Evolutionary conservation across 202 grass and related monocot species (phyloP), one percentile per base, ranked within the genome.

Genomic region (Carex arenaria): DNA sequence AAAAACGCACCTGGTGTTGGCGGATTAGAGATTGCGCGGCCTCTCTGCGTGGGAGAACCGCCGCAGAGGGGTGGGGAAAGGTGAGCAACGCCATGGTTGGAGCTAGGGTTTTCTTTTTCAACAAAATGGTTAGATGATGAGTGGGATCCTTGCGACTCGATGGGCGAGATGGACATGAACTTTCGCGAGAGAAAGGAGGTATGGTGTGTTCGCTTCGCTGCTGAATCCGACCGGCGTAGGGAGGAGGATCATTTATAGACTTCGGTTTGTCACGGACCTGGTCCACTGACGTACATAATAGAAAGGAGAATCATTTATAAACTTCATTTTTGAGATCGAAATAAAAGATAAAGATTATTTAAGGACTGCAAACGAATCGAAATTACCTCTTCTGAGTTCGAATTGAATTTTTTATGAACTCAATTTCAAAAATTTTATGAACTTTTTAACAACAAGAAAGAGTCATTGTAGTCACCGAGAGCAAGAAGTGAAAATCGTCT

Each of bases 101-200:
- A 85, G 62, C 80, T 87, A 83, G 92, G 62, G 60, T 88, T 92
- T 71, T 56, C 45, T 14, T 43, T 15, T 30, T 28, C 30, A 51
- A 64, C 52, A 22, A 69, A n/a, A 77, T 60, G 80, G 75, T 80
- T 64, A 36, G 72, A 51, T 84, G 83, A 30, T 40, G 77, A 52
- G 42, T 86, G 82, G 90, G 82, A 85, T 88, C 89, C 85, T 94
- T 87, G 88, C 87, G 84, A 89, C 91, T 94, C 94, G 83, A 78
- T 80, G 83, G 89, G 92, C 84, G 81, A 87, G 92, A 91, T 93
- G 94, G 94, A 97, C 94, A 97, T 97, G 92, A 94, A 97, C 87
- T 64, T 84, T 87, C 69, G 79, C 83, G 85, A 84, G 56, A 87
- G 84, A 84, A 81, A 83, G 73, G 83, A 84, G 57, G 36, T 64